These are phyloP conservation scores for Neurospora sp. DNA, from an alignment of 495 filamentous ascomycete genomes.

Conservation along the genomic window DNA sequence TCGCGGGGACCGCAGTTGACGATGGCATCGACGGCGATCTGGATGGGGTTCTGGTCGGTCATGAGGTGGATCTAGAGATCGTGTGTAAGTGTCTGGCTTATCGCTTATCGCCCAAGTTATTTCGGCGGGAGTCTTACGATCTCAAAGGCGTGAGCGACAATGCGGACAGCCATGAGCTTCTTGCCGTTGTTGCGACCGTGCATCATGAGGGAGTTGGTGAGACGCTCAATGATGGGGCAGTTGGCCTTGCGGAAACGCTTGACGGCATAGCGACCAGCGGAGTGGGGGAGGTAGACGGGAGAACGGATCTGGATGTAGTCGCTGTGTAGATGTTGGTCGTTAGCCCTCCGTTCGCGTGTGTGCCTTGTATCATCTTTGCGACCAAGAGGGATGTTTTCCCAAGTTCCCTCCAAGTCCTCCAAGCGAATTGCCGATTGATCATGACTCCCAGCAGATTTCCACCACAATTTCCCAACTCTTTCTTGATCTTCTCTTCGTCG, in stretches of 20 bases:
- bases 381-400: background rate
- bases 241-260: constrained; percentile 99
- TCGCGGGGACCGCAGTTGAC: constrained; percentile 99
- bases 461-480: background rate
- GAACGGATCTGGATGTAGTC: constrained; percentile 99
- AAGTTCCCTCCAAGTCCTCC: background rate
- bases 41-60: constrained; percentile 99
- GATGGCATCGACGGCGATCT: constrained; percentile 97
- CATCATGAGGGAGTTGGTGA: constrained; percentile 99
- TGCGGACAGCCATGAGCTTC: constrained; percentile 99
- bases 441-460: background rate
- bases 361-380: background rate
- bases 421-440: background rate
- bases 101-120: background rate
- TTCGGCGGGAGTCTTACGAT: constrained; percentile 57
- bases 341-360: constrained; percentile 26
- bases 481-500: background rate
- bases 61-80: constrained; percentile 86
- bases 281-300: constrained; percentile 97
- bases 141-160: constrained; percentile 97
- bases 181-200: constrained; percentile 99
- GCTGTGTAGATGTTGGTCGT: constrained; percentile 45
- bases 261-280: constrained; percentile 93
- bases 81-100: background rate
- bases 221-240: constrained; percentile 99